Evolutionary conservation across 768 basidiomycete genomes (phyloP).

Genomic region (Hydnum rufescens): DNA sequence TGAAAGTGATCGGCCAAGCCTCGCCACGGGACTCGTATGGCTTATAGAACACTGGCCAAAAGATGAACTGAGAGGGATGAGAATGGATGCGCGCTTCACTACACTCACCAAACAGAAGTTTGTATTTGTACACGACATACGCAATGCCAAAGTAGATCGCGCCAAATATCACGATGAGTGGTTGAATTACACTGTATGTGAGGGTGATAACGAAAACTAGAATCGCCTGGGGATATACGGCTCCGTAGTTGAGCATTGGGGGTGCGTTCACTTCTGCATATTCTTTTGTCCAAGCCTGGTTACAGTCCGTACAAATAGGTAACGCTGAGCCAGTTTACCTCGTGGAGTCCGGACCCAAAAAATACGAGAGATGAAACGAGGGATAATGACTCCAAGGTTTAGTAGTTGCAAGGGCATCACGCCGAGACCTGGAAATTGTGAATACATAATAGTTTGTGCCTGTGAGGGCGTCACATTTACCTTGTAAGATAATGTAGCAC

Average conservation of each 20-base stretch:
- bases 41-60: constrained; percentile 99
- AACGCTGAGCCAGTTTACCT: constrained; percentile 26
- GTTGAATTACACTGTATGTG: constrained; percentile 89
- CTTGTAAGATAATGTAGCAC: constrained; percentile 71
- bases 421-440: constrained; percentile 39
- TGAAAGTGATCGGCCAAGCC: constrained; percentile 93
- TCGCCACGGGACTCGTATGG: constrained; percentile 95
- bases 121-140: constrained; percentile 97
- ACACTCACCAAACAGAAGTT: constrained; percentile 70
- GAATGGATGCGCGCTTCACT: no score
- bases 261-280: constrained; percentile 93
- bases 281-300: constrained; percentile 30
- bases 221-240: constrained; percentile 92
- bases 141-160: constrained; percentile 91
- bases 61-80: constrained; percentile 5
- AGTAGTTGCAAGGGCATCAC: constrained; percentile 92
- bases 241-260: constrained; percentile 94
- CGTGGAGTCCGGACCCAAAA: constrained; percentile 79
- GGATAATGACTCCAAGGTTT: constrained; percentile 75
- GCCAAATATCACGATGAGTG: constrained; percentile 85
- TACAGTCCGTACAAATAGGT: not conserved
- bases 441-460: constrained; percentile 6
- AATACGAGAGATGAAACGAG: constrained; percentile 48
- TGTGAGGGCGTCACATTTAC: constrained; percentile 17
- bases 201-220: constrained; percentile 90